These are phyloP conservation scores for Salinomyces thailandicus DNA, from an alignment of 2,329 filamentous ascomycete species.

Conservation along the genomic window DNA sequence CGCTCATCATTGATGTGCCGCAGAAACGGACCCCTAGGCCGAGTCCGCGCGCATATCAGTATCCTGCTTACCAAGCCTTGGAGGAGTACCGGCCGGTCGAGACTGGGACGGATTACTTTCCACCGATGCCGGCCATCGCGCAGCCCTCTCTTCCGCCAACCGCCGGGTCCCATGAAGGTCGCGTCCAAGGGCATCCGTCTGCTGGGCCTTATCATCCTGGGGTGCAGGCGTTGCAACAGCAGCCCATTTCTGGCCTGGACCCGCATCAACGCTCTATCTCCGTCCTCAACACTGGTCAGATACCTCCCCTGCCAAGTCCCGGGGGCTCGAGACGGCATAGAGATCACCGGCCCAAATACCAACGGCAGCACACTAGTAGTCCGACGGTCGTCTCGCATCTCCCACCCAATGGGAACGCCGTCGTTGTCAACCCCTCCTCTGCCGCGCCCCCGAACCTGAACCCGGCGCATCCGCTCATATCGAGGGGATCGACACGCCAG, in stretches of 20 bases:
- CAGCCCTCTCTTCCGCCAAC: slow-evolving; percentile 31
- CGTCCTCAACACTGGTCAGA: slow-evolving; percentile 67
- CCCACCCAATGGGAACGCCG: slow-evolving; percentile 15
- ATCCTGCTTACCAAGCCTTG: slow-evolving; percentile 42
- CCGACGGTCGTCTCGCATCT: slow-evolving; percentile 55
- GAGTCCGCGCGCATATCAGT: slow-evolving; percentile 52
- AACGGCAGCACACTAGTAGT: slow-evolving; percentile 68
- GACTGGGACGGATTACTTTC: slow-evolving; percentile 71
- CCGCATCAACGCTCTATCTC: slow-evolving; percentile 59
- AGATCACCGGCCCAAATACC: slow-evolving; percentile 43
- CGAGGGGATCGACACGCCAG: slow-evolving; percentile 19
- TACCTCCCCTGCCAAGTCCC: slow-evolving; percentile 72
- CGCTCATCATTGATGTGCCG: slow-evolving; percentile 81
- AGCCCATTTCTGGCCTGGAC: slow-evolving; percentile 27
- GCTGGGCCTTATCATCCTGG: neutral
- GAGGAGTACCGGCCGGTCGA: slow-evolving; percentile 59
- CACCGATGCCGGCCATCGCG: slow-evolving; percentile 49
- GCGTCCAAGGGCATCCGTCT: slow-evolving; percentile 10
- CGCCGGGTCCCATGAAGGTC: slow-evolving; percentile 27
- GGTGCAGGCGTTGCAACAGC: slow-evolving; percentile 9
- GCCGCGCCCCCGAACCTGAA: slow-evolving; percentile 24
- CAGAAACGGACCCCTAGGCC: slow-evolving; percentile 62
- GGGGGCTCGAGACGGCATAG: slow-evolving; percentile 46
- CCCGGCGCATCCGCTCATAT: slow-evolving; percentile 7
- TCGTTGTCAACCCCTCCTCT: slow-evolving; percentile 24